Evolutionary conservation across 441 rosid species (phyloP).

Genomic region (Euphorbia corollata): DNA sequence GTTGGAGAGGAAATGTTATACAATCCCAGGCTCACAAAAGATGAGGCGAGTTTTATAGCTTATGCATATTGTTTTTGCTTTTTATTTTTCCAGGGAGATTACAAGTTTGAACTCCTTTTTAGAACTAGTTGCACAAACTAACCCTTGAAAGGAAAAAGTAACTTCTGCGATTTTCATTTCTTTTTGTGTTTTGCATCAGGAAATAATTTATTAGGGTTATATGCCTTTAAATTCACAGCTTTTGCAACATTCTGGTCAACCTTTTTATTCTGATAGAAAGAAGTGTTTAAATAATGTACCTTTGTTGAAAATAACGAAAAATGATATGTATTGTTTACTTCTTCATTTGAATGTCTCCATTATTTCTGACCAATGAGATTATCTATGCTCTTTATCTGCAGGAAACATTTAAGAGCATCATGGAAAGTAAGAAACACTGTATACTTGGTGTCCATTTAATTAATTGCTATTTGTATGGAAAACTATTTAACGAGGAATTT

Average conservation of each 20-base stretch:
- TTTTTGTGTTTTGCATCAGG: background rate
- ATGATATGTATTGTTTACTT: background rate
- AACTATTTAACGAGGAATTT: background rate
- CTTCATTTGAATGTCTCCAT: background rate
- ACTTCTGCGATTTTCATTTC: background rate
- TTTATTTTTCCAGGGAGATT: background rate
- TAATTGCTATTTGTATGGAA: background rate
- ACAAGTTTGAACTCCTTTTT: background rate
- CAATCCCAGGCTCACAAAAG: slow-evolving; percentile 75
- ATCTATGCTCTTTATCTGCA: slow-evolving; percentile 26
- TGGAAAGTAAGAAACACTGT: slow-evolving; percentile 55
- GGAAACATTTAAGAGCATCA: slow-evolving; percentile 66
- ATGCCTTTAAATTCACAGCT: background rate
- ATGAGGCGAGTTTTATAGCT: slow-evolving; percentile 41
- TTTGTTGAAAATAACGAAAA: background rate
- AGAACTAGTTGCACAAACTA: background rate
- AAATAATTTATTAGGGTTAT: background rate
- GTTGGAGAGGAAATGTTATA: slow-evolving; percentile 76
- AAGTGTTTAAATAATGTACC: background rate
- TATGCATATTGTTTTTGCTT: background rate
- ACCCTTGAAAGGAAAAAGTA: background rate
- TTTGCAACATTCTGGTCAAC: background rate
- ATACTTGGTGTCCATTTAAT: background rate
- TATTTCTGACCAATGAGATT: slow-evolving; percentile 3
- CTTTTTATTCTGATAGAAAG: background rate